Conservation (phyloP, 306 rosid species). For the Cyclanthera cordifolia region DNA sequence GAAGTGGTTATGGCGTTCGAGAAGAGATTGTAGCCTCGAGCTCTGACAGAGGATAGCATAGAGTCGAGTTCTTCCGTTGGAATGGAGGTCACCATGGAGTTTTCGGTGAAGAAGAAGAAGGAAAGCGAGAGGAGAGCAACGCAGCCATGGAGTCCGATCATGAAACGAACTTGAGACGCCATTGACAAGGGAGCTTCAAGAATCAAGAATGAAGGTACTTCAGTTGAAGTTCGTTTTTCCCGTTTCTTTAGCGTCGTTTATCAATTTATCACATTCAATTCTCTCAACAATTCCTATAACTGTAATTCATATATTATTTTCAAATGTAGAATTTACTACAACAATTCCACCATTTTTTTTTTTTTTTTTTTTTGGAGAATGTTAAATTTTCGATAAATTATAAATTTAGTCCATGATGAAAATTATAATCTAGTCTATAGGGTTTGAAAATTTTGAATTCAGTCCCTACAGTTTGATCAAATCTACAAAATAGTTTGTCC, state of each 20-base stretch:
- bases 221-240: neutral
- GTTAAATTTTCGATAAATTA: no score
- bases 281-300: no score
- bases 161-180: slow-evolving; percentile 2
- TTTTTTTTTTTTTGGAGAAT: no score
- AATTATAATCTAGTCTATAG: no score
- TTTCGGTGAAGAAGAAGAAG: neutral
- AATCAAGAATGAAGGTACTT: slow-evolving; percentile 3
- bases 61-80: slow-evolving; percentile 30
- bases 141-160: neutral
- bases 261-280: no score
- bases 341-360: no score
- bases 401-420: no score
- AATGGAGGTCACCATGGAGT: slow-evolving; percentile 11
- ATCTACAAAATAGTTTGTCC: no score
- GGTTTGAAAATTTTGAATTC: no score
- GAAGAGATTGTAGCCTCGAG: slow-evolving; percentile 48
- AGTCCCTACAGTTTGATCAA: no score
- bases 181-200: slow-evolving; percentile 16
- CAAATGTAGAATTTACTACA: no score
- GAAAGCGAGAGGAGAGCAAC: neutral
- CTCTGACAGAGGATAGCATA: slow-evolving; percentile 36
- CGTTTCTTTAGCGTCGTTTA: neutral
- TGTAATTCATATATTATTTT: no score
- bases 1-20: slow-evolving; percentile 59